Conservation (phyloP, 768 basidiomycete genomes). For the Amanita pallidorosea region DNA sequence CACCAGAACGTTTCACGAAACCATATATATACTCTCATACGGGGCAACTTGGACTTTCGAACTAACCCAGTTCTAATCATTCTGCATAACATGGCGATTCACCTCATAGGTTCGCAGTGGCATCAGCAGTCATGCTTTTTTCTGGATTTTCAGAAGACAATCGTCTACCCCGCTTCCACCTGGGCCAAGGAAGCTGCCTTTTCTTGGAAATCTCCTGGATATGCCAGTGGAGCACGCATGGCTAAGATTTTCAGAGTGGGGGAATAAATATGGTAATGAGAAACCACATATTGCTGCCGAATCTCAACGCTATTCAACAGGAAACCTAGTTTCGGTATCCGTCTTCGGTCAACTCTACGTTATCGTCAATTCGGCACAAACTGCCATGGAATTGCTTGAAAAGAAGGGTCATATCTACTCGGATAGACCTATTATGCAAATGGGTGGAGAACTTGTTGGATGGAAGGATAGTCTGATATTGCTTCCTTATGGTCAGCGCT, state of each 20-base stretch:
- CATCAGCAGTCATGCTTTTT: neutral
- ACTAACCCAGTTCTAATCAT: slow-evolving; percentile 10
- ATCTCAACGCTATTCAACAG: neutral
- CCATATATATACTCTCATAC: no score
- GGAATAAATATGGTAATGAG: slow-evolving; percentile 23
- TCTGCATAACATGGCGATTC: neutral
- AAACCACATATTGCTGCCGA: neutral
- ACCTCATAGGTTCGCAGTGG: neutral
- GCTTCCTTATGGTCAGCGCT: slow-evolving; percentile 26
- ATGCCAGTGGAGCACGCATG: slow-evolving; percentile 32
- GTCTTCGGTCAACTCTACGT: slow-evolving; percentile 16
- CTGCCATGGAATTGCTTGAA: slow-evolving; percentile 39
- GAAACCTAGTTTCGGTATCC: slow-evolving; percentile 2
- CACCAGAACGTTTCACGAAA: no score
- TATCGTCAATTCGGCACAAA: slow-evolving; percentile 28
- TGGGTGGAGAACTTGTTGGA: slow-evolving; percentile 32
- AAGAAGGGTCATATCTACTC: slow-evolving; percentile 43
- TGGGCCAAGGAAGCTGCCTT: slow-evolving; percentile 29
- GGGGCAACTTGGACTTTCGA: neutral
- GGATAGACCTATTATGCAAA: slow-evolving; percentile 34
- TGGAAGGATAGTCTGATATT: slow-evolving; percentile 27
- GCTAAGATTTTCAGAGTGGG: slow-evolving; percentile 32
- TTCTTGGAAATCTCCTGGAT: slow-evolving; percentile 33
- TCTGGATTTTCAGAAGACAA: neutral
- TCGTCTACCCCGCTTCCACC: slow-evolving; percentile 21